Evolutionary conservation across 2,329 filamentous ascomycete species (phyloP), one percentile per base, ranked within the genome.

Genomic region (Claviceps africana): DNA sequence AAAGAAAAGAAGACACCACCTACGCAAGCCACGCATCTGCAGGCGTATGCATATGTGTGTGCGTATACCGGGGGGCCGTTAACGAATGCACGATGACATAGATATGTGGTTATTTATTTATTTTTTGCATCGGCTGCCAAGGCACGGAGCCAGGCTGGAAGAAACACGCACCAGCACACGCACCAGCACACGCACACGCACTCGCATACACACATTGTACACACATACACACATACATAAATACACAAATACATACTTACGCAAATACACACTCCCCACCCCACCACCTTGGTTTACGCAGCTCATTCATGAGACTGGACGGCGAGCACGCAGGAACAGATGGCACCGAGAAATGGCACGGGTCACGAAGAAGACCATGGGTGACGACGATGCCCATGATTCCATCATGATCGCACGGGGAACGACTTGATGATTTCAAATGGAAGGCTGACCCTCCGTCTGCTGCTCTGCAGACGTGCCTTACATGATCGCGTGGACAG

Each of bases 401-500:
- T 43, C 15, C 40, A 43, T 43, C 21, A 43, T 43, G 21, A 43
- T 13, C 21, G 22, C 40, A 15, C 21, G 19, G 21, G 13, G 31
- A 17, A 49, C 33, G 22, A 48, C 35, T 45, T 44, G 11, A 42
- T 42, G 19, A 25, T 43, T 43, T 25, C 21, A 43, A 8, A 43
- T 25, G 22, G 33, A 9, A 50, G 51, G 31, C 47, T 60, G 59
- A 59, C 57, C 58, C 51, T 50, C 50, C 40, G 21, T 35, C 44
- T 31, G 44, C 28, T 19, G 44, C 21, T 39, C 44, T 31, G 44
- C n/a, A 11, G 44, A 47, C 50, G 60, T 63, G 58, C 61, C 60
- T 61, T 64, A 60, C 61, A 61, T 62, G 61, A 51, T 55, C 61
- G 56, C 61, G 61, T 64, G 61, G 61, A 53, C 60, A 52, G 33